phyloP scores from a whole-genome alignment of 768 basidiomycete genomes.

The Boletus vermiculosoides region DNA sequence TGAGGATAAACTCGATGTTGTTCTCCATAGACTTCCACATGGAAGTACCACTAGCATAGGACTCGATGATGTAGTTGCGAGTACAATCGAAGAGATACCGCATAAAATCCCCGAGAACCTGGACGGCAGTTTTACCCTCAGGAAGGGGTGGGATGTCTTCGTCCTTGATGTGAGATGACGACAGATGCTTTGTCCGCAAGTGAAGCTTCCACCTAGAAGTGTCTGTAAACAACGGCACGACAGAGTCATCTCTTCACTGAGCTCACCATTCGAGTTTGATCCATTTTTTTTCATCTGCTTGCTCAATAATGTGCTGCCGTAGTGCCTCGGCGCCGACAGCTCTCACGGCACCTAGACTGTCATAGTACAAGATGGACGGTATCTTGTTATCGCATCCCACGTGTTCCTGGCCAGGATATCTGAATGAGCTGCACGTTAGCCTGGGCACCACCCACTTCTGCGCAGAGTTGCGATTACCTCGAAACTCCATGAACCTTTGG shows the following conservation, averaged over 20 bases:
- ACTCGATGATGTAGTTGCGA: conserved; percentile 20
- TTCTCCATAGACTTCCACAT: conserved; percentile 28
- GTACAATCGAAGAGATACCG: conserved; percentile 26
- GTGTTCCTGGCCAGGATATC: conserved; percentile 48
- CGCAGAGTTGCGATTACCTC: conserved; percentile 17
- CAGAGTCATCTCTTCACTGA: too few species aligned
- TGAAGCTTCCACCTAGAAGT: conserved; percentile 35
- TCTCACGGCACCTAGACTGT: conserved; percentile 35
- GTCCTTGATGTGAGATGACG: conserved; percentile 22
- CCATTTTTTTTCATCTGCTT: conserved; percentile 39
- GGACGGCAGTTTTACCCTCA: conserved; percentile 14
- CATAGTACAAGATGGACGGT: conserved; percentile 49
- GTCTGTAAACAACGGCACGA: background rate
- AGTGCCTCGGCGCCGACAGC: conserved; percentile 46
- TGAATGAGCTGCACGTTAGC: conserved; percentile 12
- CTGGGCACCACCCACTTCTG: too few species aligned
- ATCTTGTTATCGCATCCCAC: conserved; percentile 49
- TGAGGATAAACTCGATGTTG: conserved; percentile 26
- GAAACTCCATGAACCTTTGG: conserved; percentile 30
- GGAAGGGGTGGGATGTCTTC: conserved; percentile 28
- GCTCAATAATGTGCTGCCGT: conserved; percentile 34
- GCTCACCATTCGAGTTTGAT: conserved; percentile 41
- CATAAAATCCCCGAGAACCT: conserved; percentile 29
- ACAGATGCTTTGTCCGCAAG: conserved; percentile 30
- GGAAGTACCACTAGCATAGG: conserved; percentile 27